phyloP scores from a whole-genome alignment of 208 protist genomes.

The Crithidia bombi region DNA sequence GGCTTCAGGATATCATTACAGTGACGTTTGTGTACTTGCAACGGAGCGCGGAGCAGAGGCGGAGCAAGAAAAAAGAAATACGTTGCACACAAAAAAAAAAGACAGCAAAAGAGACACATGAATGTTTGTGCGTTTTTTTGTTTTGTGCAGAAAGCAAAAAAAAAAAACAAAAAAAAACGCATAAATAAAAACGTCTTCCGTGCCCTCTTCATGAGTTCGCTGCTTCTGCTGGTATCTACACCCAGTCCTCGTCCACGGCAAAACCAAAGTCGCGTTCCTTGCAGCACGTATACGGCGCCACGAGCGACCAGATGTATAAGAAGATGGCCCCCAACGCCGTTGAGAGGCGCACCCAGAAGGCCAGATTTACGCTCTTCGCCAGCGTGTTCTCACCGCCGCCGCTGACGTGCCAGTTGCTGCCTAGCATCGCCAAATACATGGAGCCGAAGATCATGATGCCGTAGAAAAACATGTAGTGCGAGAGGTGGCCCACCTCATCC shows the following conservation, averaged over 20 bases:
- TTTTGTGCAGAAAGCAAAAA: slow-evolving; percentile 1
- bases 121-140: slow-evolving; percentile 4
- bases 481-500: slow-evolving; percentile 78
- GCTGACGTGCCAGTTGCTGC: slow-evolving; percentile 92
- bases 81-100: neutral
- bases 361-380: slow-evolving; percentile 59
- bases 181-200: neutral
- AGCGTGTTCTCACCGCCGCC: slow-evolving; percentile 51
- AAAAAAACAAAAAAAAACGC: neutral
- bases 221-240: slow-evolving; percentile 6
- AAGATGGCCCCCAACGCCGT: slow-evolving; percentile 84
- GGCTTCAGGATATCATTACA: too few species aligned
- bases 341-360: slow-evolving; percentile 92
- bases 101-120: too few species aligned
- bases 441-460: slow-evolving; percentile 92
- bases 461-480: slow-evolving; percentile 94
- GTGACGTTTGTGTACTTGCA: too few species aligned
- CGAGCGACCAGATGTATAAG: slow-evolving; percentile 93
- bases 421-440: slow-evolving; percentile 95
- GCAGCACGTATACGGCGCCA: slow-evolving; percentile 92
- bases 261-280: slow-evolving; percentile 88
- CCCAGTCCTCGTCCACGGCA: slow-evolving; percentile 67
- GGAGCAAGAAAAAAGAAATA: neutral
- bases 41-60: too few species aligned
- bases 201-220: neutral